Evolutionary conservation across 306 rosid species (phyloP), one percentile per base, ranked within the genome.

Genomic region (Prunus kanzakura): DNA sequence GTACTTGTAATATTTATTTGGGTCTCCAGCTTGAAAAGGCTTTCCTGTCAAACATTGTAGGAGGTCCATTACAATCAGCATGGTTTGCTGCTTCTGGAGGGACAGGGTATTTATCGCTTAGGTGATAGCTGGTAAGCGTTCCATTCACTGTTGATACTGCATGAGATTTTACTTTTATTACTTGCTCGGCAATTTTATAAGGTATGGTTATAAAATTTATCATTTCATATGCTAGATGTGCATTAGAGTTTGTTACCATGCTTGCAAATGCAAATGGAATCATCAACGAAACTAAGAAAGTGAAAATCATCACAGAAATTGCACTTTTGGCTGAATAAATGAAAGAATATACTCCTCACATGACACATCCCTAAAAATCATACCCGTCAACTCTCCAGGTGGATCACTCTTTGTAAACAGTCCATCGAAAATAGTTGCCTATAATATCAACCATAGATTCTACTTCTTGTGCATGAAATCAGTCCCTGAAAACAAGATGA

Each of bases 61-160:
- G 99, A 92, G 87, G 96, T 95, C 57, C 97, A 95, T 86, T 89
- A 95, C 79, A 95, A 95, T 86, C 97, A 92, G 87, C 99, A 95
- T 46, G 97, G 99, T 58, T 87, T 95, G 73, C 80, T 95, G 84
- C 89, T 95, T 71, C 84, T 92, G 80, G 99, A 92, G 84, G 99
- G 99, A 67, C 91, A 90, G 81, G 99, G 97, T 76, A 87, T 95
- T 76, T 95, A 95, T 82, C 97, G 97, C 22, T 86, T 95, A 88
- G 97, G 96, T 69, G 96, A 92, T 78, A 83, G 76, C 84, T 95
- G 99, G 99, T 95, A 84, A 87, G 96, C 67, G 23, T 41, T 78
- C 27, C 32, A 58, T 23, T 76, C 66, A 72, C 43, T 29, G 23
- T 54, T 46, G 78, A 30, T 22, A 64, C 35, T 32, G 54, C 23